Evolutionary conservation across 768 basidiomycete genomes (phyloP).

Genomic region (Tubosaeta brunneosetosa): DNA sequence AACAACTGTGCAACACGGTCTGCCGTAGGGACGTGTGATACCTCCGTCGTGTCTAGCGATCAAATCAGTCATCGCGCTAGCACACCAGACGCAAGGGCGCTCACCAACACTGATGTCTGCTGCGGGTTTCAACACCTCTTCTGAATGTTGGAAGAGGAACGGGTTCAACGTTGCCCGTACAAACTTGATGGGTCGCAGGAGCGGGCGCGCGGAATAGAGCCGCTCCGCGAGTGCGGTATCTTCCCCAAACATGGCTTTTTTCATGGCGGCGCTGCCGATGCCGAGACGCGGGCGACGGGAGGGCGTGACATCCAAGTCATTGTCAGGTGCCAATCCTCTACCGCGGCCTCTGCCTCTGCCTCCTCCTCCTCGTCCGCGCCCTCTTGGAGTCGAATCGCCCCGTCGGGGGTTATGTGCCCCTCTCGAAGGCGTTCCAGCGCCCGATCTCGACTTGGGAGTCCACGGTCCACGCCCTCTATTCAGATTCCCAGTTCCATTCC

Average conservation of each 20-base stretch:
- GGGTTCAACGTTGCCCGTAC: slow-evolving; percentile 54
- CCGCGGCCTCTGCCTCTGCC: slow-evolving; percentile 1
- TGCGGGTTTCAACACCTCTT: slow-evolving; percentile 56
- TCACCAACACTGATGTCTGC: slow-evolving; percentile 50
- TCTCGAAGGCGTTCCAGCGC: slow-evolving; percentile 12
- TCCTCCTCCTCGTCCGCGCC: slow-evolving; percentile 26
- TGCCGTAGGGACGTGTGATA: slow-evolving; percentile 64
- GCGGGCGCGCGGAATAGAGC: slow-evolving; percentile 54
- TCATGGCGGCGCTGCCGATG: background rate
- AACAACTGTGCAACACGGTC: slow-evolving; percentile 64
- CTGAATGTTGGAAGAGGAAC: slow-evolving; percentile 49
- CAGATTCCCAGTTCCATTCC: background rate
- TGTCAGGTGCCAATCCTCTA: background rate
- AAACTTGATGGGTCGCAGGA: slow-evolving; percentile 64
- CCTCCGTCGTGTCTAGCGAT: slow-evolving; percentile 35
- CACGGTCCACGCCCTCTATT: slow-evolving; percentile 4
- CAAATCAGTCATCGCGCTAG: slow-evolving; percentile 1
- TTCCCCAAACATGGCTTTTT: slow-evolving; percentile 8
- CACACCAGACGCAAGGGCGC: background rate
- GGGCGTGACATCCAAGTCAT: background rate
- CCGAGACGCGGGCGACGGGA: slow-evolving; percentile 5
- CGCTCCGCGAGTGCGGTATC: slow-evolving; percentile 52
- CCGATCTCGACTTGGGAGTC: slow-evolving; percentile 9
- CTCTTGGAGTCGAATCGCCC: slow-evolving; percentile 4
- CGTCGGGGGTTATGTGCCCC: slow-evolving; percentile 13